A percentile compares a stretch with the other conserved stretches of the same genome.
Evolutionary conservation across 169 alveolate genomes (phyloP).

Genomic region (Cystoisospora suis): DNA sequence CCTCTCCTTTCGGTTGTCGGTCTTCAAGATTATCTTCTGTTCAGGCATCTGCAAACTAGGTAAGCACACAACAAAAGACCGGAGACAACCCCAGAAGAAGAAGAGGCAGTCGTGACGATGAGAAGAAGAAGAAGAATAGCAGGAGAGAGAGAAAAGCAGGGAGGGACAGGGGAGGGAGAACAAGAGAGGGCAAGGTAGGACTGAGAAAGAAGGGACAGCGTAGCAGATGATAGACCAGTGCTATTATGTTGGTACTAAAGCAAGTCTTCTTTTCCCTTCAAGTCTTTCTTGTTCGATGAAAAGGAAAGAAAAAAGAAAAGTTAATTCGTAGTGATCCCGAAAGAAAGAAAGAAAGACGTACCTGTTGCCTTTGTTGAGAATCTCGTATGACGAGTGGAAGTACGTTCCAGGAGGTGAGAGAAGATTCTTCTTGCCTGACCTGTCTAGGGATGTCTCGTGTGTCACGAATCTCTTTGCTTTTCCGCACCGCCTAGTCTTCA

Average conservation of each 20-base stretch:
- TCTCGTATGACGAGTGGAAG: neutral
- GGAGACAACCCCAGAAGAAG: no score
- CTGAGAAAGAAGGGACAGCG: neutral
- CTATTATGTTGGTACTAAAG: no score
- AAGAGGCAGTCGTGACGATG: neutral
- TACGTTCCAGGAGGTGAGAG: neutral
- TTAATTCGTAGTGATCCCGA: no score
- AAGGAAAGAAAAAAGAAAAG: no score
- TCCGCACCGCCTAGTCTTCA: neutral
- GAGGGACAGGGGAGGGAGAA: neutral
- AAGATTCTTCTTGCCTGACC: neutral
- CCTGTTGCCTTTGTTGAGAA: neutral
- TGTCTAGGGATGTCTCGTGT: neutral
- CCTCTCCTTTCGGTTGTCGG: neutral
- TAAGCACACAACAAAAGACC: no score
- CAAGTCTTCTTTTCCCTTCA: no score
- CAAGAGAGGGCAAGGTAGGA: neutral
- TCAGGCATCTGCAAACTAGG: constrained; percentile 52
- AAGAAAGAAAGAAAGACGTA: neutral
- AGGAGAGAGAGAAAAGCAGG: neutral
- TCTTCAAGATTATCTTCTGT: constrained; percentile 31
- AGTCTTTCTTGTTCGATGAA: neutral
- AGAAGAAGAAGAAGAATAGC: neutral
- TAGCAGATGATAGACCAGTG: neutral
- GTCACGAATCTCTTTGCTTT: neutral